A percentile compares a stretch with the other conserved stretches of the same genome.
Evolutionary conservation across 306 rosid genomes (phyloP).

Genomic region (Amphicarpaea edgeworthii): DNA sequence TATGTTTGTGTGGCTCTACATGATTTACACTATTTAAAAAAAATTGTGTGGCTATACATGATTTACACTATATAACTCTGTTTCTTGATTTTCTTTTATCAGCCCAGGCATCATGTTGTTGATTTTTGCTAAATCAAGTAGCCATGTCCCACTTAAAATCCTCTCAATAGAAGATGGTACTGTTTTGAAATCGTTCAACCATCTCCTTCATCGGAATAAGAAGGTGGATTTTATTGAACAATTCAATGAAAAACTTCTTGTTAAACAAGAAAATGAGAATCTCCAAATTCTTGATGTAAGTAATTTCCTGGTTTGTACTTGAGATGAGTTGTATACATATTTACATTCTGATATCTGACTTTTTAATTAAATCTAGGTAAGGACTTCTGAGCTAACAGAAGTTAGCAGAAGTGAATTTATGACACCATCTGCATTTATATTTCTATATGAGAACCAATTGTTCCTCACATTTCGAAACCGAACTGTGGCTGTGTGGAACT

Average conservation of each 20-base stretch:
- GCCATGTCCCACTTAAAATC: conserved; percentile 92
- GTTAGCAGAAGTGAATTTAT: conserved; percentile 84
- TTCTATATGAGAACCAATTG: conserved; percentile 88
- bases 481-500: conserved; percentile 98
- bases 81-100: conserved; percentile 44
- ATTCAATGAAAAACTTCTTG: conserved; percentile 97
- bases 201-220: conserved; percentile 92
- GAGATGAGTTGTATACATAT: conserved; percentile 4
- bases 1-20: conserved; percentile 5
- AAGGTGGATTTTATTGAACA: conserved; percentile 98
- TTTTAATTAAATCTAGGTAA: conserved; percentile 62
- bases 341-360: conserved; percentile 42
- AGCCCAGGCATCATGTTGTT: conserved; percentile 96
- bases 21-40: conserved; percentile 22
- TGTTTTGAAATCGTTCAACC: conserved; percentile 93
- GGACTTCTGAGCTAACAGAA: conserved; percentile 87
- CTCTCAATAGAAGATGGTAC: conserved; percentile 97
- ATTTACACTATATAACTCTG: conserved; percentile 14
- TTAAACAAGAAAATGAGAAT: conserved; percentile 97
- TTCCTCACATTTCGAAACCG: conserved; percentile 89
- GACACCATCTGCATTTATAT: conserved; percentile 98
- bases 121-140: conserved; percentile 80
- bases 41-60: conserved; percentile 14
- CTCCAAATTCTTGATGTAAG: conserved; percentile 96
- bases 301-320: conserved; percentile 24